phyloP scores from a whole-genome alignment of 805 yeast genomes.

The Danielozyma ontarioensis region DNA sequence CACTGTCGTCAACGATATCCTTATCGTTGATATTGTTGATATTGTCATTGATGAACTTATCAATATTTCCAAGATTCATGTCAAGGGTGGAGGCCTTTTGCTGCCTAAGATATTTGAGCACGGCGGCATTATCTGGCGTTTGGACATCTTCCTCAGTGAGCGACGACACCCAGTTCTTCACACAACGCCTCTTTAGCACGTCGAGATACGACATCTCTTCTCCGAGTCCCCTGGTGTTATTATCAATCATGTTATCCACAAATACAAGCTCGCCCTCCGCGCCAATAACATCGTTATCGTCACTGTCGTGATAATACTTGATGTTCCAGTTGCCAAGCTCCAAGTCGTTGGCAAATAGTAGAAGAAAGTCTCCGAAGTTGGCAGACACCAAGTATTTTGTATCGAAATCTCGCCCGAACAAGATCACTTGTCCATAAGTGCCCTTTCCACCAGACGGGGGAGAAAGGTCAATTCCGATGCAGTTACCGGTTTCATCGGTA shows the following conservation, averaged over 20 bases:
- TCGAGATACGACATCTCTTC: slow-evolving; percentile 35
- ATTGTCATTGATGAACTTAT: slow-evolving; percentile 26
- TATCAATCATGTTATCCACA: slow-evolving; percentile 53
- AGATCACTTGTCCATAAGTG: slow-evolving; percentile 82
- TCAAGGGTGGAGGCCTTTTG: slow-evolving; percentile 3
- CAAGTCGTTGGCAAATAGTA: slow-evolving; percentile 79
- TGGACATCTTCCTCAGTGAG: slow-evolving; percentile 4
- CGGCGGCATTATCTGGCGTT: not conserved
- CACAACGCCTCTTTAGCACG: slow-evolving; percentile 30
- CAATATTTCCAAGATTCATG: slow-evolving; percentile 12
- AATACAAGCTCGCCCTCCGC: slow-evolving; percentile 73
- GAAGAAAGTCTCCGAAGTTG: slow-evolving; percentile 84
- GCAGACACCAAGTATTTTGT: slow-evolving; percentile 81
- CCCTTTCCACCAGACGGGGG: slow-evolving; percentile 59
- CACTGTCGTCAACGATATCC: not conserved
- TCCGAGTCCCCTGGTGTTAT: slow-evolving; percentile 7
- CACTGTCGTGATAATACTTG: slow-evolving; percentile 40
- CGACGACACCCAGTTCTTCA: slow-evolving; percentile 27
- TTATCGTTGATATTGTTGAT: slow-evolving; percentile 17
- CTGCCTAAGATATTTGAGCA: slow-evolving; percentile 1
- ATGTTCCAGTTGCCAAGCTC: slow-evolving; percentile 79
- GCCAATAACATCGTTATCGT: slow-evolving; percentile 46
- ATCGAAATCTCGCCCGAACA: slow-evolving; percentile 93
- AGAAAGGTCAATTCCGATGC: slow-evolving; percentile 78
- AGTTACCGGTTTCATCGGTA: slow-evolving; percentile 87